Percentiles rank a stretch among this genome's conserved stretches.
phyloP scores from a whole-genome alignment of 306 rosid genomes.

The Lagenaria siceraria region DNA sequence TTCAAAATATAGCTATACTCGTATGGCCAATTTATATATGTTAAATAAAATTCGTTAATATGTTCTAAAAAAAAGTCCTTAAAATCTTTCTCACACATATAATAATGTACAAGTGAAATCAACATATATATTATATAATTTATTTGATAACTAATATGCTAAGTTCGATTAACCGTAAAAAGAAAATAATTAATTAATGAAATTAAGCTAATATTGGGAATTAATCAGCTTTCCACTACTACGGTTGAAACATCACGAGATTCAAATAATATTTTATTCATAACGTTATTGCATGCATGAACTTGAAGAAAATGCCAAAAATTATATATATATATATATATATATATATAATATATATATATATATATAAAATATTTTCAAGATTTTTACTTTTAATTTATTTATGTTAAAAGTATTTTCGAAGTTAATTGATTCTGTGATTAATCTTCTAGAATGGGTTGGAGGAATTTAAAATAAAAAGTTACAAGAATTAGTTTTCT shows the following conservation, averaged over 20 bases:
- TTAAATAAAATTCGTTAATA: background rate
- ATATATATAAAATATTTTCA: constrained; percentile 8
- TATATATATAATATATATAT: too few relatives aligned
- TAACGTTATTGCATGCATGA: background rate
- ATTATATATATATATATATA: background rate
- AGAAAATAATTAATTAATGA: background rate
- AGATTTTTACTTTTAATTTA: background rate
- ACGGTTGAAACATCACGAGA: background rate
- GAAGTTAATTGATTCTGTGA: background rate
- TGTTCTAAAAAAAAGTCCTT: background rate
- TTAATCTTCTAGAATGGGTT: constrained; percentile 5
- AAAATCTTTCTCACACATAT: background rate
- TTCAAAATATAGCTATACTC: too few relatives aligned
- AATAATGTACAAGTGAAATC: background rate
- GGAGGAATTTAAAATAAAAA: background rate
- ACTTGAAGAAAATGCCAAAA: background rate
- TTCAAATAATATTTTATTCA: background rate
- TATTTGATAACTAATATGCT: background rate
- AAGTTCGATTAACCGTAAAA: background rate
- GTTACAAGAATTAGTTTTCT: background rate
- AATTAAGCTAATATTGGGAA: background rate
- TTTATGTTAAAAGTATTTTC: constrained; percentile 2
- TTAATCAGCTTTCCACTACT: background rate
- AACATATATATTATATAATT: background rate
- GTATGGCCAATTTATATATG: background rate